Evolutionary conservation across 352 stramenopile species (phyloP).

Genomic region (Globisporangium radiosum): DNA sequence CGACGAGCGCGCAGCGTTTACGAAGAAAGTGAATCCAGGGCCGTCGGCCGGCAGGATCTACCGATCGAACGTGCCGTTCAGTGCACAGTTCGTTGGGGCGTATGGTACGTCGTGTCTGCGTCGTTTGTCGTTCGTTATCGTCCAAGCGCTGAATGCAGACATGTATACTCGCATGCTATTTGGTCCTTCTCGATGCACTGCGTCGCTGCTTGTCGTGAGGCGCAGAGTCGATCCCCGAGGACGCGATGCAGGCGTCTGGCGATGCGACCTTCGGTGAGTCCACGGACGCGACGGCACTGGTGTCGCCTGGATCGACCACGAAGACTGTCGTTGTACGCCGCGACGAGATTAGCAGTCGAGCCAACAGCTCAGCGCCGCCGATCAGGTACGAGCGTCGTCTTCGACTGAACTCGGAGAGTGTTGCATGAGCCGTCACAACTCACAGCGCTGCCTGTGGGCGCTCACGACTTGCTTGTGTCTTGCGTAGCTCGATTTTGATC

Average conservation of each 20-base stretch:
- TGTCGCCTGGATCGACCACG: too few relatives aligned
- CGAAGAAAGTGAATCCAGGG: conserved; percentile 48
- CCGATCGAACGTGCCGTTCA: conserved; percentile 59
- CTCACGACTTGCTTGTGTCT: background rate
- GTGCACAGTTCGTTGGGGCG: conserved; percentile 19
- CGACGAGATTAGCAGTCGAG: conserved; percentile 4
- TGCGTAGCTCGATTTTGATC: conserved; percentile 28
- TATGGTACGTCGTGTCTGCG: conserved; percentile 6
- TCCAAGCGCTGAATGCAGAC: too few relatives aligned
- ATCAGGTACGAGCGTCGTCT: conserved; percentile 7
- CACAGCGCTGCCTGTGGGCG: too few relatives aligned
- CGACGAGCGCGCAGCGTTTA: conserved; percentile 1
- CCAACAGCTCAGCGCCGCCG: background rate
- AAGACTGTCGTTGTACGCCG: background rate
- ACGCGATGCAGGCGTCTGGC: conserved; percentile 2
- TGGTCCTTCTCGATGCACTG: too few relatives aligned
- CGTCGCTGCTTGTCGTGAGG: too few relatives aligned
- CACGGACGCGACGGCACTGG: too few relatives aligned
- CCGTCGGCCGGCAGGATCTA: conserved; percentile 47
- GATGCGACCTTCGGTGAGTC: background rate
- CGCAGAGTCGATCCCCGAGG: conserved; percentile 12
- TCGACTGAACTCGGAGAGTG: too few relatives aligned
- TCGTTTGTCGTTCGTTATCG: too few relatives aligned
- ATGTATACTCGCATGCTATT: too few relatives aligned
- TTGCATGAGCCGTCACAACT: too few relatives aligned